phyloP scores from a whole-genome alignment of 2,329 filamentous ascomycete genomes.

The Mycosphaerelloides madeirae region DNA sequence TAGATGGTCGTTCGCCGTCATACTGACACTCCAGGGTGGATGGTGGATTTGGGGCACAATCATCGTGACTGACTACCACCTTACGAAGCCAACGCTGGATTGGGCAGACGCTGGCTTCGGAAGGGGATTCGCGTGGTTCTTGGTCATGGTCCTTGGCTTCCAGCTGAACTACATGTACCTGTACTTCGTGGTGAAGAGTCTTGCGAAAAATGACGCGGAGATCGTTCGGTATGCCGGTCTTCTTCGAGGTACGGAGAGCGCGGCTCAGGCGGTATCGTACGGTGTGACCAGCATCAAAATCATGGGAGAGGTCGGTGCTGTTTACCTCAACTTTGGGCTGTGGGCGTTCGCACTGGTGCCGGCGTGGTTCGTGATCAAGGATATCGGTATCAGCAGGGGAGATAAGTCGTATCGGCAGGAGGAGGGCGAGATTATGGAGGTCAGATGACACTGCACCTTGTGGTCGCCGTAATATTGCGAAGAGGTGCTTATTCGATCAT shows the following conservation, averaged over 20 bases:
- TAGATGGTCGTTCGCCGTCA: constrained; percentile 51
- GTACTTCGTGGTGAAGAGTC: constrained; percentile 65
- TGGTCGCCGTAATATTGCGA: too few species aligned
- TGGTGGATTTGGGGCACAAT: constrained; percentile 72
- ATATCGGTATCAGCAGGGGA: constrained; percentile 43
- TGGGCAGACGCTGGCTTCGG: constrained; percentile 63
- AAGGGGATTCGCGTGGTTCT: constrained; percentile 60
- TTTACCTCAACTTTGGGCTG: constrained; percentile 67
- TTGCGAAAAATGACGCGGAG: constrained; percentile 58
- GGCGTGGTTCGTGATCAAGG: constrained; percentile 61
- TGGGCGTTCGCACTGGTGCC: constrained; percentile 62
- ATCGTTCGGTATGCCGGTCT: constrained; percentile 65
- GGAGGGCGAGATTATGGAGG: too few species aligned
- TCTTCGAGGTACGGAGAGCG: constrained; percentile 65
- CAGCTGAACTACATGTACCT: constrained; percentile 71
- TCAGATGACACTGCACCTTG: too few species aligned
- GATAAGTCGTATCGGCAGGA: constrained; percentile 11
- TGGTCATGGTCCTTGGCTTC: constrained; percentile 64
- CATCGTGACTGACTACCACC: constrained; percentile 56
- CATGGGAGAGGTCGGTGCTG: constrained; percentile 60
- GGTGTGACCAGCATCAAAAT: constrained; percentile 58
- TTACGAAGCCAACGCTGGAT: constrained; percentile 58
- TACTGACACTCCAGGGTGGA: constrained; percentile 57
- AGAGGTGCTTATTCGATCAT: too few species aligned
- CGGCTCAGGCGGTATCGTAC: constrained; percentile 69